phyloP scores from a whole-genome alignment of 352 stramenopile genomes.

The Phytopythium ostracodes region DNA sequence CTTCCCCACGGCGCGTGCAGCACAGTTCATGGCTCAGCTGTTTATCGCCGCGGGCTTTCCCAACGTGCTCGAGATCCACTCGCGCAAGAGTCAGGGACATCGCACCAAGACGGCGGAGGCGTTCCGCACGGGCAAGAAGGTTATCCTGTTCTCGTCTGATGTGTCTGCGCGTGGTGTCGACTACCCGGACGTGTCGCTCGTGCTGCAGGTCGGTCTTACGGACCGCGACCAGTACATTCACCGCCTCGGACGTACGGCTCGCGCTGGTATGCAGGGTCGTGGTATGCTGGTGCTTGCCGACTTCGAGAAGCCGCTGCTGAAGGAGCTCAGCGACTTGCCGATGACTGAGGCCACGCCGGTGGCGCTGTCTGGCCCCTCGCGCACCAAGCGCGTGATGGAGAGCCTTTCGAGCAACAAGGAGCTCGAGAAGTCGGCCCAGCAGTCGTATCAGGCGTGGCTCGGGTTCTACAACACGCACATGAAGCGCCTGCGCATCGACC shows the following conservation, averaged over 20 bases:
- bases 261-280: constrained; percentile 82
- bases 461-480: constrained; percentile 92
- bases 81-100: constrained; percentile 90
- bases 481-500: constrained; percentile 45
- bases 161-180: constrained; percentile 94
- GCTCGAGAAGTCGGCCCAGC: constrained; percentile 70
- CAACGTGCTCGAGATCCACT: constrained; percentile 94
- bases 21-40: constrained; percentile 88
- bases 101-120: constrained; percentile 84
- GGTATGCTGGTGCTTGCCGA: constrained; percentile 80
- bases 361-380: constrained; percentile 15
- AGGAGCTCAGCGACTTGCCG: constrained; percentile 67
- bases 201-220: constrained; percentile 82
- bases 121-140: constrained; percentile 86
- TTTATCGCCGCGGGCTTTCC: constrained; percentile 71
- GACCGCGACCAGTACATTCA: constrained; percentile 95
- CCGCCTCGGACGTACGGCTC: constrained; percentile 91
- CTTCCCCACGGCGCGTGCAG: constrained; percentile 87
- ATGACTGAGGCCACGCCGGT: constrained; percentile 26
- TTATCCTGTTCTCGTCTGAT: constrained; percentile 94
- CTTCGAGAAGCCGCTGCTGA: constrained; percentile 77
- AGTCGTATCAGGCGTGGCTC: constrained; percentile 94
- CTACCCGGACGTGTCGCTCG: constrained; percentile 92
- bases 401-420: constrained; percentile 42
- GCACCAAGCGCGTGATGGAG: constrained; percentile 28